These are phyloP conservation scores for Chaetomium sp. DNA, from an alignment of 2,329 filamentous ascomycete species.

Conservation along the genomic window DNA sequence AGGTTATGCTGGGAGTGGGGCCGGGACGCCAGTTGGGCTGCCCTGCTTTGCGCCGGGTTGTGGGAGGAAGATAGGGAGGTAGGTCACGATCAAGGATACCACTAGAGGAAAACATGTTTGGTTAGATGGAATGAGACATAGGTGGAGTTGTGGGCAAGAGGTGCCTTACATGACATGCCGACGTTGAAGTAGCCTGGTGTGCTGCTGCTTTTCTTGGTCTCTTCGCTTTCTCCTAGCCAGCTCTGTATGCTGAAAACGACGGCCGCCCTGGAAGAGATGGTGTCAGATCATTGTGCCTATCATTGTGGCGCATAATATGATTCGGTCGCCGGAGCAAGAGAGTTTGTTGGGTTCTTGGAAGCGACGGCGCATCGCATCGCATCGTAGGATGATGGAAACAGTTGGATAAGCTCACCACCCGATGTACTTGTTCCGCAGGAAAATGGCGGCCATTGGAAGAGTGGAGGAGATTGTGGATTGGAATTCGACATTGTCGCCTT, in stretches of 20 bases:
- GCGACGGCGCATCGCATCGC: neutral
- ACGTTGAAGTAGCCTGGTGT: conserved; percentile 32
- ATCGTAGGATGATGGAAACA: neutral
- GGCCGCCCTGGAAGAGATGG: conserved; percentile 48
- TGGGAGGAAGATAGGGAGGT: conserved; percentile 33
- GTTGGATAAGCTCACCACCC: conserved; percentile 46
- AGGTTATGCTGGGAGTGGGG: conserved; percentile 22
- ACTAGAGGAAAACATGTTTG: conserved; percentile 20
- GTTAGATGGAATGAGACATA: neutral
- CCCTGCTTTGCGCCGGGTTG: conserved; percentile 22
- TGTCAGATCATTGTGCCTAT: neutral
- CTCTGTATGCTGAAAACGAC: conserved; percentile 68
- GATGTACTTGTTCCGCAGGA: conserved; percentile 79
- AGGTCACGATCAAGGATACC: conserved; percentile 33
- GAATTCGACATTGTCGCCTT: conserved; percentile 61
- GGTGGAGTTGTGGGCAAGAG: neutral
- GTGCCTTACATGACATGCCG: conserved; percentile 30
- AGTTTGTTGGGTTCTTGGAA: neutral
- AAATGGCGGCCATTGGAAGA: conserved; percentile 93
- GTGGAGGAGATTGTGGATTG: conserved; percentile 66
- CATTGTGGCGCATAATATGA: neutral
- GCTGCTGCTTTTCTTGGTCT: conserved; percentile 32
- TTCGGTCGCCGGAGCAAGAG: neutral
- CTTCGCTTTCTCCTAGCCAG: conserved; percentile 50
- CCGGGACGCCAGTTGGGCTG: conserved; percentile 26